Conservation (phyloP, 805 yeast species). For the Candida ulmi region DNA sequence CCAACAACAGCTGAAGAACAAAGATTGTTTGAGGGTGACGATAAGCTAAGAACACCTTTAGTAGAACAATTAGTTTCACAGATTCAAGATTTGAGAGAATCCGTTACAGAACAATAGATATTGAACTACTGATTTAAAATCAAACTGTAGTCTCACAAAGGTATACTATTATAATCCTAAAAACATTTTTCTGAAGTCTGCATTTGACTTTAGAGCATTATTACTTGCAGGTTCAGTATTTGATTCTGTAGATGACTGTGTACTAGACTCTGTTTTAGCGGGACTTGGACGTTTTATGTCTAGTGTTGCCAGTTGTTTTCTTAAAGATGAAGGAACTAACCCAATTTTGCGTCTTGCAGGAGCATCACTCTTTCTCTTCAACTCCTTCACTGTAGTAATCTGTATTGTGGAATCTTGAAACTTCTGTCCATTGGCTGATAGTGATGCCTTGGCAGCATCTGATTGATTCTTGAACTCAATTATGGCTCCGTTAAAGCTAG, state of each 20-base stretch:
- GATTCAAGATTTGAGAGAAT: conserved; percentile 46
- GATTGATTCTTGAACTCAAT: conserved; percentile 37
- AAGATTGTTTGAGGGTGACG: conserved; percentile 45
- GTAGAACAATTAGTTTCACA: conserved; percentile 43
- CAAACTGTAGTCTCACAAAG: too few species aligned
- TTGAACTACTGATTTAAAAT: too few species aligned
- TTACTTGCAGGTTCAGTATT: background rate
- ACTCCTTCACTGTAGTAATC: conserved; percentile 29
- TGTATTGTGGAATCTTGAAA: conserved; percentile 30
- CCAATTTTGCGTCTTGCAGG: background rate
- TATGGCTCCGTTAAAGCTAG: conserved; percentile 43
- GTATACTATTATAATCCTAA: conserved; percentile 4
- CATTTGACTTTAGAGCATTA: conserved; percentile 11
- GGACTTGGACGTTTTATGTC: background rate
- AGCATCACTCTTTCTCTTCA: conserved; percentile 12
- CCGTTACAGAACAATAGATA: conserved; percentile 15
- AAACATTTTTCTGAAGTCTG: conserved; percentile 22
- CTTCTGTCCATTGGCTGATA: conserved; percentile 34
- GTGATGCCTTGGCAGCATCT: conserved; percentile 47
- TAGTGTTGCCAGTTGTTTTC: background rate
- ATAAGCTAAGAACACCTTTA: conserved; percentile 32
- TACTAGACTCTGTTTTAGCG: too few species aligned
- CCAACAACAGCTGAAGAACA: conserved; percentile 65
- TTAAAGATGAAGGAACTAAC: background rate
- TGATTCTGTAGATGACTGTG: background rate